Conservation (phyloP, 108 stramenopile species). For the Mediolabrus comicus region DNA sequence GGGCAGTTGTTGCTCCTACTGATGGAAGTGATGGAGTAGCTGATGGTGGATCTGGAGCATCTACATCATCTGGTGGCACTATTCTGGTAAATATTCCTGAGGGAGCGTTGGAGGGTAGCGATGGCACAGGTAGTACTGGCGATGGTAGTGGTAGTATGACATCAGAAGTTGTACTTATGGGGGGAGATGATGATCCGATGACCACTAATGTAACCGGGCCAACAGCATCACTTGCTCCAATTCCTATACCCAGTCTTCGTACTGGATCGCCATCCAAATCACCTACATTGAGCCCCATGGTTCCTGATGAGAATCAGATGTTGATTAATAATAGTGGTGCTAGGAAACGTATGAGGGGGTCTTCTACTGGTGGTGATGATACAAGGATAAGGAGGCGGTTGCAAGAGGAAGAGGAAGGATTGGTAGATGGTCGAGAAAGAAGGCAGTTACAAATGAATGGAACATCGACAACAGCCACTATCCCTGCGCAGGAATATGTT, state of each 20-base stretch:
- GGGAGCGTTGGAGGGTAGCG: too few species aligned
- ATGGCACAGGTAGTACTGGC: too few species aligned
- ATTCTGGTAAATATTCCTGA: too few species aligned
- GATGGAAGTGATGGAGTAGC: background rate
- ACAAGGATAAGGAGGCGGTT: background rate
- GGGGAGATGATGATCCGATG: too few species aligned
- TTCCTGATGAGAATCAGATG: background rate
- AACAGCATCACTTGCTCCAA: background rate
- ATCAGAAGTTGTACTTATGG: too few species aligned
- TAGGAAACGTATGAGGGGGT: background rate
- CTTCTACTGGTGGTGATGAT: background rate
- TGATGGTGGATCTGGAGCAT: background rate
- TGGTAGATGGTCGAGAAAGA: too few species aligned
- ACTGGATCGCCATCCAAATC: background rate
- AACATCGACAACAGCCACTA: background rate
- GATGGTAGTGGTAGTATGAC: too few species aligned
- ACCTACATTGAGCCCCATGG: background rate
- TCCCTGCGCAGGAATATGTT: background rate
- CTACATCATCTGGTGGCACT: too few species aligned
- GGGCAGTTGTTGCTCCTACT: background rate
- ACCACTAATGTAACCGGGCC: too few species aligned
- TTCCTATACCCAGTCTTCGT: background rate
- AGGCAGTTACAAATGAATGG: too few species aligned
- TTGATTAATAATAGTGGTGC: background rate
- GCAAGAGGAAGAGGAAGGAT: background rate